Evolutionary conservation across 768 basidiomycete species (phyloP).

Genomic region (Paxillus involutus): DNA sequence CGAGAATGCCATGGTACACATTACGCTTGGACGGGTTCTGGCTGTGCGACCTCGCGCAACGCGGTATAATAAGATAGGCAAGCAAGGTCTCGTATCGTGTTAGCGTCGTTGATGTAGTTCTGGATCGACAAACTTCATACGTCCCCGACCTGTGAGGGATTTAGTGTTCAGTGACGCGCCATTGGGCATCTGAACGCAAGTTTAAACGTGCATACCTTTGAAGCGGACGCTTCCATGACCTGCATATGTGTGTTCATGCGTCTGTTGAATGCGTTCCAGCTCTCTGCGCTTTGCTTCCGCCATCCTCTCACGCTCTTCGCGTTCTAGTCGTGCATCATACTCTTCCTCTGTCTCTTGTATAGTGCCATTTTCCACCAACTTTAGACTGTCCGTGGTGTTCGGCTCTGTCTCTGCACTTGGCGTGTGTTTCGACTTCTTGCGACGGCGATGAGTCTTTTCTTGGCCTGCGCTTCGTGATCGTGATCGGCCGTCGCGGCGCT

Average conservation of each 20-base stretch:
- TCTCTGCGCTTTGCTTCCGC: slow-evolving; percentile 47
- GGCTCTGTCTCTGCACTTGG: slow-evolving; percentile 4
- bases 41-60: slow-evolving; percentile 1
- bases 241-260: slow-evolving; percentile 31
- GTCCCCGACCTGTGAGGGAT: slow-evolving; percentile 48
- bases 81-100: not conserved
- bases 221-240: slow-evolving; percentile 54
- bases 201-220: slow-evolving; percentile 46
- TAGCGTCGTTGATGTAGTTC: slow-evolving; percentile 39
- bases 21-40: not conserved
- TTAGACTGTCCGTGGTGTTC: slow-evolving; percentile 8
- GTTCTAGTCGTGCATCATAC: slow-evolving; percentile 66
- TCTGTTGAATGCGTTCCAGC: slow-evolving; percentile 47
- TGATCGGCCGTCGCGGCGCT: slow-evolving; percentile 22
- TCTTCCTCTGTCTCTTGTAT: slow-evolving; percentile 66
- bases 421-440: slow-evolving; percentile 27
- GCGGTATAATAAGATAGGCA: not conserved
- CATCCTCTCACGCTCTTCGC: slow-evolving; percentile 62
- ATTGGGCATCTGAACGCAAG: not conserved
- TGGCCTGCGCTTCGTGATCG: slow-evolving; percentile 29
- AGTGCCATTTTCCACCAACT: slow-evolving; percentile 4
- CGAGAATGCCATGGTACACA: slow-evolving; percentile 2
- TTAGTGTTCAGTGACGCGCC: not conserved
- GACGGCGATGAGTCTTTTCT: slow-evolving; percentile 17
- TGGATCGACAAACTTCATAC: slow-evolving; percentile 69